These are phyloP conservation scores for Volvariella surrecta DNA, from an alignment of 1,284 basidiomycete species.

Conservation along the genomic window DNA sequence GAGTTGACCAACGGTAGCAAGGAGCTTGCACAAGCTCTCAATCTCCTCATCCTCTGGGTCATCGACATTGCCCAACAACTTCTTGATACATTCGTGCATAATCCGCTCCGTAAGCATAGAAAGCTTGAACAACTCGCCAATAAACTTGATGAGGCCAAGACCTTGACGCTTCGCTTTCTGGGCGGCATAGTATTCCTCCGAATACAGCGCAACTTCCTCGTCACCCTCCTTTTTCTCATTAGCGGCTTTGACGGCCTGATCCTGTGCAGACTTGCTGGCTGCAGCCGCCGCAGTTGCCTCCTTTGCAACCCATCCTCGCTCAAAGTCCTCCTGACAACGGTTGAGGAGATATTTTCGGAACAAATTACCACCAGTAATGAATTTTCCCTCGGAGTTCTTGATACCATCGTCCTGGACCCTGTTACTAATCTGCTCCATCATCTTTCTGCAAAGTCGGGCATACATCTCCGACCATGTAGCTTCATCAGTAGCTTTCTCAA, in stretches of 20 bases:
- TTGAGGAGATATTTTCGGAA: constrained; percentile 93
- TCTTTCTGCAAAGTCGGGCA: constrained; percentile 87
- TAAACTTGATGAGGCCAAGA: constrained; percentile 95
- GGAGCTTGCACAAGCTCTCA: constrained; percentile 89
- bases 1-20: constrained; percentile 80
- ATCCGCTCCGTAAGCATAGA: constrained; percentile 92
- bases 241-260: constrained; percentile 53
- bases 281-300: constrained; percentile 56
- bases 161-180: constrained; percentile 97
- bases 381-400: constrained; percentile 70
- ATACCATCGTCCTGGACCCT: constrained; percentile 85
- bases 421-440: constrained; percentile 84
- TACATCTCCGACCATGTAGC: constrained; percentile 97
- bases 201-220: constrained; percentile 67
- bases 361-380: constrained; percentile 84
- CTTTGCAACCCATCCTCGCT: constrained; percentile 79
- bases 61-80: constrained; percentile 85
- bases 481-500: constrained; percentile 96
- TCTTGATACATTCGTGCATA: constrained; percentile 96
- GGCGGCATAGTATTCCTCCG: constrained; percentile 94
- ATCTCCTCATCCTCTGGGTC: constrained; percentile 98
- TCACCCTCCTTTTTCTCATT: constrained; percentile 39
- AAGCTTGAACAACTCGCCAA: constrained; percentile 96
- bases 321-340: constrained; percentile 93
- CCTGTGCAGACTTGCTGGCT: constrained; percentile 46